phyloP scores from a whole-genome alignment of 2,329 filamentous ascomycete species.

The Colletotrichum echinochloae region DNA sequence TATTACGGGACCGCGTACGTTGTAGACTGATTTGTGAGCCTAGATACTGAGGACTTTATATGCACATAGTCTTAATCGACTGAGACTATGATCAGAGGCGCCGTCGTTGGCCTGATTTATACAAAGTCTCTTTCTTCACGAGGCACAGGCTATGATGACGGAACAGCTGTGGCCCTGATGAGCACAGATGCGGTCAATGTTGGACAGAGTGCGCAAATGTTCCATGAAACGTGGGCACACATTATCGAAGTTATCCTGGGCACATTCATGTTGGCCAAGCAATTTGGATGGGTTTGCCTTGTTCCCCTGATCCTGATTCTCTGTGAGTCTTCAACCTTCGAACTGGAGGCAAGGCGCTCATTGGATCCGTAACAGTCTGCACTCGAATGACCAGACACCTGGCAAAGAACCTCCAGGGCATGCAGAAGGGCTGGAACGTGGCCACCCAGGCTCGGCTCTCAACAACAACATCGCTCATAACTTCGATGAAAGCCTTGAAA shows the following conservation, averaged over 20 bases:
- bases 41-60: slow-evolving; percentile 17
- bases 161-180: slow-evolving; percentile 34
- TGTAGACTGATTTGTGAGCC: background rate
- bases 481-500: slow-evolving; percentile 52
- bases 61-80: slow-evolving; percentile 11
- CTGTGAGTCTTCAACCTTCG: slow-evolving; percentile 39
- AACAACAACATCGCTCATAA: slow-evolving; percentile 47
- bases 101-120: slow-evolving; percentile 18
- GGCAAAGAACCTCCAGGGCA: slow-evolving; percentile 19
- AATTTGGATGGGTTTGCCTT: slow-evolving; percentile 42
- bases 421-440: slow-evolving; percentile 22
- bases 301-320: slow-evolving; percentile 54
- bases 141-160: slow-evolving; percentile 2
- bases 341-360: background rate
- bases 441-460: slow-evolving; percentile 47
- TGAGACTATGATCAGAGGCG: slow-evolving; percentile 21
- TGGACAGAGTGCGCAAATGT: slow-evolving; percentile 23
- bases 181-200: slow-evolving; percentile 39
- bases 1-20: background rate
- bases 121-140: background rate
- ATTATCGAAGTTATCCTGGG: slow-evolving; percentile 41
- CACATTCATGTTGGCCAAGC: slow-evolving; percentile 37
- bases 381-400: slow-evolving; percentile 17
- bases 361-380: slow-evolving; percentile 1
- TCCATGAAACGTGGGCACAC: slow-evolving; percentile 43